phyloP scores from a whole-genome alignment of 805 yeast genomes.

The Henningerozyma blattae region DNA sequence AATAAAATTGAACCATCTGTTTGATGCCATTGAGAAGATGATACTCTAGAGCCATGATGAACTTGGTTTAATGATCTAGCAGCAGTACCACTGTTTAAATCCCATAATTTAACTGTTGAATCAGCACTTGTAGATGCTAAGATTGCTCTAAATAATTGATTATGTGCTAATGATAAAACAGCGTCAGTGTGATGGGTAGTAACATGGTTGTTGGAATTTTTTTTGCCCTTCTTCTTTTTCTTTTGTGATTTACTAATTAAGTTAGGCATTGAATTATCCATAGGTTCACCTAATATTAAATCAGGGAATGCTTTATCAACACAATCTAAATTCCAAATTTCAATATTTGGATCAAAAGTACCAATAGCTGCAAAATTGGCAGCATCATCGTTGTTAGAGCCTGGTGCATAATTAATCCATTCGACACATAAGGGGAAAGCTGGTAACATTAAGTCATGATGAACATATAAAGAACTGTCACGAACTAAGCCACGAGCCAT shows the following conservation, averaged over 20 bases:
- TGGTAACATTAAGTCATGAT: slow-evolving; percentile 94
- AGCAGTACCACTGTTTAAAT: slow-evolving; percentile 59
- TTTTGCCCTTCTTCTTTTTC: slow-evolving; percentile 44
- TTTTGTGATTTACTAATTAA: slow-evolving; percentile 30
- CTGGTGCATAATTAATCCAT: slow-evolving; percentile 77
- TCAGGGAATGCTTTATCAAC: slow-evolving; percentile 93
- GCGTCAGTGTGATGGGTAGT: slow-evolving; percentile 88
- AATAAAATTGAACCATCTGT: slow-evolving; percentile 55
- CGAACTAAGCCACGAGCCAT: slow-evolving; percentile 62
- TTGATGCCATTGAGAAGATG: slow-evolving; percentile 79
- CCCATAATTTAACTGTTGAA: slow-evolving; percentile 92
- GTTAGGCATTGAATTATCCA: slow-evolving; percentile 26
- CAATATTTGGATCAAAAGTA: slow-evolving; percentile 95
- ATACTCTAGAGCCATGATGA: slow-evolving; percentile 73
- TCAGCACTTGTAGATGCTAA: slow-evolving; percentile 95
- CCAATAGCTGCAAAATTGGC: slow-evolving; percentile 96
- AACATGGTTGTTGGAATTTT: slow-evolving; percentile 36
- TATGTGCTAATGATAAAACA: slow-evolving; percentile 75
- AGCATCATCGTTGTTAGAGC: slow-evolving; percentile 34
- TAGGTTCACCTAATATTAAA: slow-evolving; percentile 74
- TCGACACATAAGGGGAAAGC: slow-evolving; percentile 95
- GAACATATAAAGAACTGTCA: slow-evolving; percentile 74
- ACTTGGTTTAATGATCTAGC: slow-evolving; percentile 58
- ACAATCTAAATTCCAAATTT: slow-evolving; percentile 90
- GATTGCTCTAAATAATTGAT: slow-evolving; percentile 67